Percentiles rank a stretch among this genome's conserved stretches.
Evolutionary conservation across 495 filamentous ascomycete species (phyloP).

Genomic region (Penicillium turbatum): DNA sequence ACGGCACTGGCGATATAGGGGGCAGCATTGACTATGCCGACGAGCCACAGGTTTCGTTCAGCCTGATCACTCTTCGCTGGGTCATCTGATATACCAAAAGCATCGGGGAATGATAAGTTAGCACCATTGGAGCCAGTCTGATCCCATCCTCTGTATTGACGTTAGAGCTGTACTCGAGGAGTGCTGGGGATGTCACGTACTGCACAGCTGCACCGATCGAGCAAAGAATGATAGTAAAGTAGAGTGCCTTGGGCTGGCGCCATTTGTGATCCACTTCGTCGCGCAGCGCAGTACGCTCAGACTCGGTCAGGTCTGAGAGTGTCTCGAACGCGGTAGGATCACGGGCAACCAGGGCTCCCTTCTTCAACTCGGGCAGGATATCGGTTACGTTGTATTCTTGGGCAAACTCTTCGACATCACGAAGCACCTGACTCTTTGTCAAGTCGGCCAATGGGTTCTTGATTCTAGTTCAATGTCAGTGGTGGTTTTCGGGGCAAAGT

Average conservation of each 20-base stretch:
- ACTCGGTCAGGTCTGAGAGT: slow-evolving; percentile 53
- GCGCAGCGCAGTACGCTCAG: slow-evolving; percentile 49
- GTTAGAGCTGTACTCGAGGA: background rate
- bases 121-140: slow-evolving; percentile 73
- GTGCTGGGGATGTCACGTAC: slow-evolving; percentile 24
- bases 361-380: slow-evolving; percentile 46
- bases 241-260: slow-evolving; percentile 59
- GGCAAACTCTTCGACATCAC: slow-evolving; percentile 55
- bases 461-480: slow-evolving; percentile 39
- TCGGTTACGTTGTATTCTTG: slow-evolving; percentile 41
- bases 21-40: slow-evolving; percentile 58
- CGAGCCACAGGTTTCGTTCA: slow-evolving; percentile 51
- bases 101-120: slow-evolving; percentile 57
- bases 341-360: slow-evolving; percentile 62
- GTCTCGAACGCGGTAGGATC: slow-evolving; percentile 52
- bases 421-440: slow-evolving; percentile 45
- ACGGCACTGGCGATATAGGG: slow-evolving; percentile 38
- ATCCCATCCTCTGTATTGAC: slow-evolving; percentile 52
- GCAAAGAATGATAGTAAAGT: slow-evolving; percentile 65
- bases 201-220: slow-evolving; percentile 70
- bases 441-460: slow-evolving; percentile 60
- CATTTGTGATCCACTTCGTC: slow-evolving; percentile 60
- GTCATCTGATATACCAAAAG: slow-evolving; percentile 48
- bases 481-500: background rate
- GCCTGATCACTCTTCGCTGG: slow-evolving; percentile 24